phyloP scores from a whole-genome alignment of 257 asterid genomes.

The Solanum habrochaites region DNA sequence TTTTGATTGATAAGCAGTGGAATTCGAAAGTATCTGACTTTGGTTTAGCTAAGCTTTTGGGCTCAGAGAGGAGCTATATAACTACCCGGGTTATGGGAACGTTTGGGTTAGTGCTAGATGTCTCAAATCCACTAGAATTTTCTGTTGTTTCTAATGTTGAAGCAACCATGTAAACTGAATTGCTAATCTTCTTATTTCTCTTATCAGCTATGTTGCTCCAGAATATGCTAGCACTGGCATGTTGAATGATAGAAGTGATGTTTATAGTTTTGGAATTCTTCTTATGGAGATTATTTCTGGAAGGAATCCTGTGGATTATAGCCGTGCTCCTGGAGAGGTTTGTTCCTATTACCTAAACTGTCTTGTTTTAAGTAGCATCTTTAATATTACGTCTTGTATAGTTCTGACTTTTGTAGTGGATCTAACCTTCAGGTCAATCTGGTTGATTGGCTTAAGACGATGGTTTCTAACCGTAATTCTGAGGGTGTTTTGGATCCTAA shows the following conservation, averaged over 20 bases:
- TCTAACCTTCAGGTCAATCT: conserved; percentile 6
- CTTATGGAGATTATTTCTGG: conserved; percentile 19
- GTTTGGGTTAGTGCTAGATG: conserved; percentile 13
- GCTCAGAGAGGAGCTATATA: conserved; percentile 15
- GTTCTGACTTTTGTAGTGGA: neutral
- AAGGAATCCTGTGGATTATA: conserved; percentile 19
- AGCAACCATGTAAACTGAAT: neutral
- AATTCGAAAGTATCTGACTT: conserved; percentile 20
- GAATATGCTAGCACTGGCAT: conserved; percentile 26
- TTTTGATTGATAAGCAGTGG: conserved; percentile 18
- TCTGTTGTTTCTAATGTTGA: neutral
- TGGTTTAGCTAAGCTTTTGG: conserved; percentile 24
- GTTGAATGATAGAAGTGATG: conserved; percentile 21
- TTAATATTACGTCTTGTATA: neutral
- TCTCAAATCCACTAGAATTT: neutral
- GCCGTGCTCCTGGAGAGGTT: conserved; percentile 20
- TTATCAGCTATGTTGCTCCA: conserved; percentile 24
- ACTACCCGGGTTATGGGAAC: conserved; percentile 28
- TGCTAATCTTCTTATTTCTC: neutral
- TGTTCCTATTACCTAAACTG: neutral
- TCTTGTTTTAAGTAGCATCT: neutral
- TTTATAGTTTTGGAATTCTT: conserved; percentile 21
- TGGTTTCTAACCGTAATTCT: conserved; percentile 25
- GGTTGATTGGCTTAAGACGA: conserved; percentile 20
- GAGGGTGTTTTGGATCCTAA: conserved; percentile 28